Percentiles rank a stretch among this genome's conserved stretches.
phyloP scores from a whole-genome alignment of 495 filamentous ascomycete species.

The Xylaria sp. region DNA sequence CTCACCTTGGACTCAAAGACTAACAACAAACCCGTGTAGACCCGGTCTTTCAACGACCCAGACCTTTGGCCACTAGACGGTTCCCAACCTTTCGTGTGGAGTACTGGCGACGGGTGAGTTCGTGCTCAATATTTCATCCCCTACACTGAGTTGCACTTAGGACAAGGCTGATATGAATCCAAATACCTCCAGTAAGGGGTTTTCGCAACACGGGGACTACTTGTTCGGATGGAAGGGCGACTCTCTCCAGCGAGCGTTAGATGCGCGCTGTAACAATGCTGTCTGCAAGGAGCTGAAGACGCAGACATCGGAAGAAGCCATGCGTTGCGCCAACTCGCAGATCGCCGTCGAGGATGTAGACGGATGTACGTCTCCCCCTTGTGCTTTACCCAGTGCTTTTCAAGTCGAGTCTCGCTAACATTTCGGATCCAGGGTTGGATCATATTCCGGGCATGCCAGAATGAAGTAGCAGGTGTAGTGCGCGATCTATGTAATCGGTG shows the following conservation, averaged over 20 bases:
- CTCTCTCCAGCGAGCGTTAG: conserved; percentile 45
- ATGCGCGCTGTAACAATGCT: conserved; percentile 44
- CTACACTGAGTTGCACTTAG: neutral
- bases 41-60: conserved; percentile 46
- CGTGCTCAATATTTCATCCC: neutral
- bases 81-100: conserved; percentile 54
- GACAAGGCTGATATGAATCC: neutral
- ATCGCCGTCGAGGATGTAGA: conserved; percentile 44
- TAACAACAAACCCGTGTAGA: conserved; percentile 33
- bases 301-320: conserved; percentile 42
- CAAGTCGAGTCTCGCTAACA: neutral
- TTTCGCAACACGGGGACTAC: conserved; percentile 48
- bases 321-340: conserved; percentile 46
- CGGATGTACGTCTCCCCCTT: conserved; percentile 40
- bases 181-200: conserved; percentile 33
- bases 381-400: neutral
- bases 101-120: conserved; percentile 47
- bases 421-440: neutral
- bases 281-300: conserved; percentile 43
- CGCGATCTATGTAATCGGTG: neutral
- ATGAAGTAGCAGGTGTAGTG: neutral
- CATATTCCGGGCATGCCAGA: conserved; percentile 18
- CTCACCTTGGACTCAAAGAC: neutral
- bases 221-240: conserved; percentile 45
- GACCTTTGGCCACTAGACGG: conserved; percentile 49